Base-by-base conservation (phyloP, 192 early-diverging fungal species). In the Coemansia sp. region DNA sequence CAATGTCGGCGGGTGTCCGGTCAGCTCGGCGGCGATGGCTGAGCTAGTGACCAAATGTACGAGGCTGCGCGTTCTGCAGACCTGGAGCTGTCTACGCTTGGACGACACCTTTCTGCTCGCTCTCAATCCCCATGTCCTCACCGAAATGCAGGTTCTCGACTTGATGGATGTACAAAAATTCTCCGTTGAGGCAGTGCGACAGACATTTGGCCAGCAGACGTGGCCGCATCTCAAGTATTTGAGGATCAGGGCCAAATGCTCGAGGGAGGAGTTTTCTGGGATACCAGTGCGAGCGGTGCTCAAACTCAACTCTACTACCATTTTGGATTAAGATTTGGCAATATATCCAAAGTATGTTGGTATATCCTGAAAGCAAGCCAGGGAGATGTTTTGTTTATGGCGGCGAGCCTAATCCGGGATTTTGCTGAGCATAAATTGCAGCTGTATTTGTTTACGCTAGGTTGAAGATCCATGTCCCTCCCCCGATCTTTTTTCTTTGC, bases 141-240 rank as follows among this genome's bases (percentile, higher is more conserved):
- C 65, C 9, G 51, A 70, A 18, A 65, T 85, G 63, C 78, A 85
- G 54, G 83, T 85, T 13, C 72, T 85, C 24, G 83, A 85, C 64
- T 75, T 85, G 75, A 78, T 80, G 79, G 78, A 85, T 61, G 83
- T 85, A 42, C 79, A 78, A 77, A 78, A 71, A 78, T 85, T 85
- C 61, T 78, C 78, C 7, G 64, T 65, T 5, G 78, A 70, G 2
- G 79, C 73, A 3, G 75, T 80, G 55, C 68, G 65, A n/a, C 77
- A 38, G 61, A 77, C 78, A 9, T 85, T 85, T 70, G 75, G 75
- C 60, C 59, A 71, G 66, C 68, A 77, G 60, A 41, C 29, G 36
- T 85, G 83, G 83, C 83, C 83, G 29, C 65, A 78, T 29, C 70
- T 85, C 33, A 72, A 67, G 54, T 85, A 85, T 55, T 64, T 85